A percentile compares a stretch with the other conserved stretches of the same genome.
Evolutionary conservation across 345 rosid genomes (phyloP).

Genomic region (Cardamine resedifolia): DNA sequence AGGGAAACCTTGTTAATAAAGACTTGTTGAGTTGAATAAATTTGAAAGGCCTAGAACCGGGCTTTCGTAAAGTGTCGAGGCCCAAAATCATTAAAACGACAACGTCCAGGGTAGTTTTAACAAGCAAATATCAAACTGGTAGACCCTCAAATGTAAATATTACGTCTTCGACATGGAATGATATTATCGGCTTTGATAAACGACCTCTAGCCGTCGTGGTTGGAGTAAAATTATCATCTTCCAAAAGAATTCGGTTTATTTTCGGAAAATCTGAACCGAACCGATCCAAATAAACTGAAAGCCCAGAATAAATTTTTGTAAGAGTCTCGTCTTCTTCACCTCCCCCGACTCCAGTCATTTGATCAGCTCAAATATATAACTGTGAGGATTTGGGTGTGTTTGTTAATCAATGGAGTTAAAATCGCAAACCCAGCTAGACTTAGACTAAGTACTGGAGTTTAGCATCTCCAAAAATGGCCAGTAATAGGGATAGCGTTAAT

Average conservation of each 20-base stretch:
- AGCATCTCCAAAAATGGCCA: conserved; percentile 30
- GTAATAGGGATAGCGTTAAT: conserved; percentile 36
- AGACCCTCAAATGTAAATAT: not conserved
- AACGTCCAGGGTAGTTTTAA: not conserved
- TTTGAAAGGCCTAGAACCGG: not conserved
- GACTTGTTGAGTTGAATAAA: not conserved
- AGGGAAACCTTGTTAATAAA: not conserved
- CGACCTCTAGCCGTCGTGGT: not conserved
- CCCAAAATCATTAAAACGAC: not conserved
- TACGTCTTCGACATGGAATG: not conserved
- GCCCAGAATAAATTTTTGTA: not conserved
- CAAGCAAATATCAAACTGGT: not conserved
- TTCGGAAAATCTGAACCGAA: not conserved
- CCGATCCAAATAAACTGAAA: not conserved
- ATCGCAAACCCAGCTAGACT: not conserved
- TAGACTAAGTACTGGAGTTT: not conserved
- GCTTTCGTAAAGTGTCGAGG: not conserved
- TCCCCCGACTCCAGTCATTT: not conserved
- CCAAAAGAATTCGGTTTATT: not conserved
- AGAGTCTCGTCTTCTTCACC: not conserved
- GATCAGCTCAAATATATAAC: not conserved
- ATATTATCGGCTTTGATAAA: not conserved
- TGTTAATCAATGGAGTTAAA: not conserved
- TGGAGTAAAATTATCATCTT: not conserved
- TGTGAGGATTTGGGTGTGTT: not conserved